phyloP scores from a whole-genome alignment of 1,284 basidiomycete genomes.

The Golubevia sp. region DNA sequence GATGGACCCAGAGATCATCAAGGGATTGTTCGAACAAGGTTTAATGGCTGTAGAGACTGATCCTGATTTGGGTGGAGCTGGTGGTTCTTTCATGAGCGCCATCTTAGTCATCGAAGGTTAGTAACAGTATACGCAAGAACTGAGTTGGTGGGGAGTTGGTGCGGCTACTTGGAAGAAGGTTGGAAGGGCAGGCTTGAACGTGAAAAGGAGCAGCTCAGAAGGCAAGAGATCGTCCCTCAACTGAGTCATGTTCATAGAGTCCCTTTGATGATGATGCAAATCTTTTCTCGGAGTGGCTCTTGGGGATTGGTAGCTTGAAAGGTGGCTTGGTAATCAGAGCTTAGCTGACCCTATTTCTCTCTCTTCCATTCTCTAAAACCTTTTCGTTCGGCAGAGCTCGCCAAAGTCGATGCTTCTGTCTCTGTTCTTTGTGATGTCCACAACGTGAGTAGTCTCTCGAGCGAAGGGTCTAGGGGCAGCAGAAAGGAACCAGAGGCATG shows the following conservation, averaged over 20 bases:
- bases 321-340: neutral
- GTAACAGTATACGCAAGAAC: conserved; percentile 2
- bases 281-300: neutral
- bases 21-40: conserved; percentile 91
- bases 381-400: conserved; percentile 70
- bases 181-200: too few species aligned
- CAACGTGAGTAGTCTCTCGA: conserved; percentile 72
- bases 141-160: too few species aligned
- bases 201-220: too few species aligned
- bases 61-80: conserved; percentile 81
- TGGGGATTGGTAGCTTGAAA: neutral
- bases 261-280: too few species aligned
- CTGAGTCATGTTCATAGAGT: too few species aligned
- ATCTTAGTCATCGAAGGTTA: conserved; percentile 86
- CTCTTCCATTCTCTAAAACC: neutral
- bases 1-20: conserved; percentile 88
- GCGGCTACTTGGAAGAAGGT: too few species aligned
- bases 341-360: neutral
- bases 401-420: conserved; percentile 93
- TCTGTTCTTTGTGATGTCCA: conserved; percentile 97
- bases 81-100: conserved; percentile 88
- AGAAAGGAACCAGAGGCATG: neutral
- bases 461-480: too few species aligned
- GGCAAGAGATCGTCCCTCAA: too few species aligned
- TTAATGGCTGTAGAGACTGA: conserved; percentile 98